Percentiles rank a stretch among this genome's conserved stretches.
These are phyloP conservation scores for Xylaria bambusicola DNA, from an alignment of 495 filamentous ascomycete species.

Conservation along the genomic window DNA sequence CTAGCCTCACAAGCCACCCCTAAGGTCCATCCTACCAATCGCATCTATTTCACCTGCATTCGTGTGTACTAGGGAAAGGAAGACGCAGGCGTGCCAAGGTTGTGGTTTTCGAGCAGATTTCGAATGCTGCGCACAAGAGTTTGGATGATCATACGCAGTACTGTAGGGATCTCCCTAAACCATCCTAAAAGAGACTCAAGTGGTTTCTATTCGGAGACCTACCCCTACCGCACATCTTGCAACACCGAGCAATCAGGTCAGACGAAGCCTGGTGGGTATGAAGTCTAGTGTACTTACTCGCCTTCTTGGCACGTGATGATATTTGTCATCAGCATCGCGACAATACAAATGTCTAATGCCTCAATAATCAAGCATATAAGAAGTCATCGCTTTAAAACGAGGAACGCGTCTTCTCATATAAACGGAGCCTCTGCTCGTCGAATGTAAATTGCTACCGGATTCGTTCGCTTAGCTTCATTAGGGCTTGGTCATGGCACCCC, in stretches of 20 bases:
- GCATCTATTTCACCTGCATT: background rate
- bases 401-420: background rate
- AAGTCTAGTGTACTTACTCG: background rate
- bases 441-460: background rate
- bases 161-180: too few species aligned
- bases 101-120: too few species aligned
- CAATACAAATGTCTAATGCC: too few species aligned
- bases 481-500: background rate
- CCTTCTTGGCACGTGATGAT: conserved; percentile 1
- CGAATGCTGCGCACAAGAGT: too few species aligned
- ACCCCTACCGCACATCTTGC: too few species aligned
- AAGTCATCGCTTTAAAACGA: background rate
- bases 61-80: too few species aligned
- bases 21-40: background rate
- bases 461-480: background rate
- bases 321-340: conserved; percentile 11
- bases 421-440: background rate
- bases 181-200: too few species aligned
- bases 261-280: conserved; percentile 1
- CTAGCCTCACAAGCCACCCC: too few species aligned
- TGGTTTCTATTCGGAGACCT: too few species aligned
- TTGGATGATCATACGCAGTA: too few species aligned
- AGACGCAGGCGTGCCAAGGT: too few species aligned
- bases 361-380: too few species aligned
- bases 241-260: background rate